Evolutionary conservation across 2,329 filamentous ascomycete genomes (phyloP).

Genomic region (Calonectria pteridis): DNA sequence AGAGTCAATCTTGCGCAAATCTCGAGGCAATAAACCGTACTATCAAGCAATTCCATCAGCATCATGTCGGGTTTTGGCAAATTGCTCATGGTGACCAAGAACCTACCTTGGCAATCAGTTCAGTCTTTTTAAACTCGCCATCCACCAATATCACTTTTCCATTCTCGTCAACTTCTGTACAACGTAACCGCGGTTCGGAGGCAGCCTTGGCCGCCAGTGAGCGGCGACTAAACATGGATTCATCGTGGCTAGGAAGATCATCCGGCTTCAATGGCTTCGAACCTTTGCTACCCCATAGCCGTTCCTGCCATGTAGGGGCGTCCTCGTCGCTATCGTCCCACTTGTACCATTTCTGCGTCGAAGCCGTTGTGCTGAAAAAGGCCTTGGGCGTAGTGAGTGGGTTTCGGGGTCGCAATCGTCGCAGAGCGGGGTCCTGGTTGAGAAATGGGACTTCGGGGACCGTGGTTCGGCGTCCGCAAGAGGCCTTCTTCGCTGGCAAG

Average conservation of each 20-base stretch:
- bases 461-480: slow-evolving; percentile 31
- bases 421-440: slow-evolving; percentile 37
- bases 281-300: slow-evolving; percentile 59
- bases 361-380: slow-evolving; percentile 48
- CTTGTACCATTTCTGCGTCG: slow-evolving; percentile 37
- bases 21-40: slow-evolving; percentile 93
- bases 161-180: slow-evolving; percentile 93
- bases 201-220: slow-evolving; percentile 81
- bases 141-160: slow-evolving; percentile 94
- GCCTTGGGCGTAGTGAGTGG: slow-evolving; percentile 27
- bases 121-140: slow-evolving; percentile 97
- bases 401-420: slow-evolving; percentile 26
- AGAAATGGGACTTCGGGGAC: slow-evolving; percentile 48
- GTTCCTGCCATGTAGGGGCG: slow-evolving; percentile 61
- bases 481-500: slow-evolving; percentile 22
- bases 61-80: not conserved
- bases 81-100: not conserved
- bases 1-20: slow-evolving; percentile 97
- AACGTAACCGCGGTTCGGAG: slow-evolving; percentile 87
- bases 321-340: slow-evolving; percentile 33
- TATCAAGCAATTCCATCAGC: slow-evolving; percentile 51
- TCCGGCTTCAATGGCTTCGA: slow-evolving; percentile 64
- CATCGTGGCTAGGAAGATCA: slow-evolving; percentile 69
- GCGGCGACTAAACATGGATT: slow-evolving; percentile 77
- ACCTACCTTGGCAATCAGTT: slow-evolving; percentile 90